Conservation (phyloP, 495 filamentous ascomycete species). For the Penicillium soppii region DNA sequence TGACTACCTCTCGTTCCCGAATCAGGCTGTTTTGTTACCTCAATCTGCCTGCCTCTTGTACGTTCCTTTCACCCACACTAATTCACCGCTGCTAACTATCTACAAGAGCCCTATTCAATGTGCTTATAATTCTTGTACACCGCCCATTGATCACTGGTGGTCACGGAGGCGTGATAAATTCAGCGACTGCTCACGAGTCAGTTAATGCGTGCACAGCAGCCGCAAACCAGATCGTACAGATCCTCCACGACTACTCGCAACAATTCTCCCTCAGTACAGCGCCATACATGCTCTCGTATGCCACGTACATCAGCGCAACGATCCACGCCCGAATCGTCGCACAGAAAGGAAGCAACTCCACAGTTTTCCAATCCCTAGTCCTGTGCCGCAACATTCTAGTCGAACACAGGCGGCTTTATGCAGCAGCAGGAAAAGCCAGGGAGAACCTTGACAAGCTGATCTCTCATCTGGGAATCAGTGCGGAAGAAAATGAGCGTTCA, state of each 20-base stretch:
- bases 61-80: not conserved
- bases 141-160: slow-evolving; percentile 24
- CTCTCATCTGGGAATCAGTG: slow-evolving; percentile 15
- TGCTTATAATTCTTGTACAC: slow-evolving; percentile 29
- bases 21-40: slow-evolving; percentile 14
- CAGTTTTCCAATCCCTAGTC: slow-evolving; percentile 19
- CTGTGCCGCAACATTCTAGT: slow-evolving; percentile 19
- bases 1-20: slow-evolving; percentile 21
- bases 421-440: slow-evolving; percentile 23
- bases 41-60: slow-evolving; percentile 28
- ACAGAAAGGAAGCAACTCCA: slow-evolving; percentile 23
- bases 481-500: not conserved
- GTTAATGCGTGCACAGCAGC: slow-evolving; percentile 28
- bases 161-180: slow-evolving; percentile 6
- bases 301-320: slow-evolving; percentile 35
- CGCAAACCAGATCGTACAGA: slow-evolving; percentile 32
- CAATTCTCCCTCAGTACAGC: slow-evolving; percentile 27
- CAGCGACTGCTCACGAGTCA: slow-evolving; percentile 25
- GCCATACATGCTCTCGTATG: slow-evolving; percentile 35
- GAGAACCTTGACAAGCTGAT: slow-evolving; percentile 22
- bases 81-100: not conserved
- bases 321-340: slow-evolving; percentile 32
- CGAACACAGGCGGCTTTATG: slow-evolving; percentile 21
- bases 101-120: slow-evolving; percentile 29
- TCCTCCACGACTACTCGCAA: slow-evolving; percentile 26